Base-by-base conservation (phyloP, 2,329 filamentous ascomycete genomes). In the Alternaria sp. region DNA sequence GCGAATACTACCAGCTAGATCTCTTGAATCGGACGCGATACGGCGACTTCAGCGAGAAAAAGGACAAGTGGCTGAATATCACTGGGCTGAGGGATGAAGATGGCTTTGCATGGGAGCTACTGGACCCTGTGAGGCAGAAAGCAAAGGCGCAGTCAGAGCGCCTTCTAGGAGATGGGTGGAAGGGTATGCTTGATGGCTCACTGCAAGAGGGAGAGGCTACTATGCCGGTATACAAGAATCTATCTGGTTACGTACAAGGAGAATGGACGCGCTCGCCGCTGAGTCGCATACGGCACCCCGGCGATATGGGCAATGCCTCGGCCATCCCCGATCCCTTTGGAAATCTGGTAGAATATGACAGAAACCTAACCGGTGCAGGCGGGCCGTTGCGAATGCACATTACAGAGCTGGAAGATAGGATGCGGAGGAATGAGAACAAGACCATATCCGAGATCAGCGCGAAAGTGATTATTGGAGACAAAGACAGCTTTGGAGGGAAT, bases 31-130 rank as follows among this genome's bases (percentile, higher is more conserved):
- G 59, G 16, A 78, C 76, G 18, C 61, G 57, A 34, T 78, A 73
- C 76, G 85, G 84, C 36, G 83, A 86, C 54, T 83, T 88, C 40
- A 77, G 83, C 70, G 76, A 81, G 20, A 63, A 62, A 30, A 73
- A 79, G 10, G 74, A 81, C 60, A 81, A 76, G 65, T 86, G 82
- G 84, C 64, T 80, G 59, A 84, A 84, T 53, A 81, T 97, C 53
- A 92, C 92, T 3, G 94, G 94, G 1, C 89, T 96, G 63, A 86
- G 91, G 50, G 81, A 87, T 48, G 85, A 88, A 20, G 91, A 97
- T 79, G 88, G 86, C 5, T 92, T 92, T 77, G 90, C 87, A 2
- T 97, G 94, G 94, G 86, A 89, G 34, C 84, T 93, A 59, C 81
- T 97, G 22, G 82, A 83, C 0, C 80, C 82, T 1, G 92, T 94